Conservation (phyloP, 345 rosid genomes). For the Brassica cretica region DNA sequence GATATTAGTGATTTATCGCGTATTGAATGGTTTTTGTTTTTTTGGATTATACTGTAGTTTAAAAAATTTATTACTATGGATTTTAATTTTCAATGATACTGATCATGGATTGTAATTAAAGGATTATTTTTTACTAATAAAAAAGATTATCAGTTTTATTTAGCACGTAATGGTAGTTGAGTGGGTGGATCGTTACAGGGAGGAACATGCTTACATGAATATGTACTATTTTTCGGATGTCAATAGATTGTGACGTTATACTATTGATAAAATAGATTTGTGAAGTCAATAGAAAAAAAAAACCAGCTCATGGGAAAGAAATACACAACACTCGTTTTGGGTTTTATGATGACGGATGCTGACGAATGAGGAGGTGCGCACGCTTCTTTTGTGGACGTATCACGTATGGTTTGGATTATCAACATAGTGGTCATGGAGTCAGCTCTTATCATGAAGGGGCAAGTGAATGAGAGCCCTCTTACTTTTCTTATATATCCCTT, state of each 20-base stretch:
- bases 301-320: background rate
- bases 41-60: too few relatives aligned
- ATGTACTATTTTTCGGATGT: constrained; percentile 12
- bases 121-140: background rate
- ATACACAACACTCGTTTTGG: background rate
- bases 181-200: constrained; percentile 17
- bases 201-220: constrained; percentile 21
- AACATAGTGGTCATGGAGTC: background rate
- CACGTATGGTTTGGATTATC: background rate
- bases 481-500: background rate
- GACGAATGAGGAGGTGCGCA: background rate
- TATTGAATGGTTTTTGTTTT: background rate
- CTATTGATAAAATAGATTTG: background rate
- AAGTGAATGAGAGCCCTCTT: background rate
- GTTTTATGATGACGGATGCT: background rate
- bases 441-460: background rate
- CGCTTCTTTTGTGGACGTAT: background rate
- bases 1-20: background rate
- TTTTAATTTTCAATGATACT: background rate
- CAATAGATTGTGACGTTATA: background rate
- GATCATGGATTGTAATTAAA: background rate
- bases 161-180: background rate
- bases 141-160: background rate
- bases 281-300: background rate
- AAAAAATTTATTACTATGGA: background rate